Conservation (phyloP, 208 protist species). For the Naegleria fowleri region DNA sequence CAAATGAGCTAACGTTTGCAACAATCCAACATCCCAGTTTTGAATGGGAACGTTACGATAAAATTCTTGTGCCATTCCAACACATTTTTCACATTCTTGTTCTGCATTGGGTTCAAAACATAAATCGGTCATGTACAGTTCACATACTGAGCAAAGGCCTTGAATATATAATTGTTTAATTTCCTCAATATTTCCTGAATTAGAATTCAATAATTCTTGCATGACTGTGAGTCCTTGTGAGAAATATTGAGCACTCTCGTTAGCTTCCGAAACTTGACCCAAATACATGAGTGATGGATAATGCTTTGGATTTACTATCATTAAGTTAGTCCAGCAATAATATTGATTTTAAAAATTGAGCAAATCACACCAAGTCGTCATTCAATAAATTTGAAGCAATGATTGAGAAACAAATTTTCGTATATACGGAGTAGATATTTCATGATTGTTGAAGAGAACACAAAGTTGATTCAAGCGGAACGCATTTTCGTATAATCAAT, state of each 20-base stretch:
- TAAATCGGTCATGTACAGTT: slow-evolving; percentile 28
- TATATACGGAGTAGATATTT: too few species aligned
- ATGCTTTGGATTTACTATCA: neutral
- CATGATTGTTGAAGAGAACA: too few species aligned
- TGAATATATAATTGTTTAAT: neutral
- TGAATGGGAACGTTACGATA: neutral
- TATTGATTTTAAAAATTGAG: too few species aligned
- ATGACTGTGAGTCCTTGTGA: neutral
- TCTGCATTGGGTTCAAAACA: slow-evolving; percentile 33
- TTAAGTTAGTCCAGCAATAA: too few species aligned
- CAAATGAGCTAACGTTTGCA: slow-evolving; percentile 7
- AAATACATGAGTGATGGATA: slow-evolving; percentile 14
- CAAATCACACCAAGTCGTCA: too few species aligned
- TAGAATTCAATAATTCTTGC: neutral
- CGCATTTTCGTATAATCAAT: neutral
- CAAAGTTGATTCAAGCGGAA: too few species aligned
- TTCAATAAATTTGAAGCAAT: neutral
- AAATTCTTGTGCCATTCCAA: neutral
- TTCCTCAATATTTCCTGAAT: neutral
- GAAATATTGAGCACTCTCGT: neutral
- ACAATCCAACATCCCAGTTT: neutral
- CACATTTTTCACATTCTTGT: slow-evolving; percentile 22
- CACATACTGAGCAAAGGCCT: slow-evolving; percentile 20
- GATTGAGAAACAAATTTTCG: neutral
- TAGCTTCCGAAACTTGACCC: slow-evolving; percentile 17